phyloP scores from a whole-genome alignment of 352 stramenopile genomes.

The Phytophthora pisi region DNA sequence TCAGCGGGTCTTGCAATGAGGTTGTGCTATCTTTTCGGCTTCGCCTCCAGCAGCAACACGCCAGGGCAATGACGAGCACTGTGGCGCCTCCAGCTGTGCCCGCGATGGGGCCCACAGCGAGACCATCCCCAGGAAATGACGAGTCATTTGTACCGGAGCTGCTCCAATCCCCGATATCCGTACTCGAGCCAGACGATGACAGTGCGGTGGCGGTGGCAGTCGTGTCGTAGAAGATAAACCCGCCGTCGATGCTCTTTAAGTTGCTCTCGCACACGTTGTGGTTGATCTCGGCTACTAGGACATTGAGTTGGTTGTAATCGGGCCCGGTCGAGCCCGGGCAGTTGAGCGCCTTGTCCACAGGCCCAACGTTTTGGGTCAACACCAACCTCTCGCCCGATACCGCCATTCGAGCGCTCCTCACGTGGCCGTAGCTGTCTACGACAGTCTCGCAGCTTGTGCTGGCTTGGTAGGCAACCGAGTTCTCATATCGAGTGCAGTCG shows the following conservation, averaged over 20 bases:
- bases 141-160: too few species aligned
- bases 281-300: constrained; percentile 3
- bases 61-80: constrained; percentile 1
- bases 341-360: neutral
- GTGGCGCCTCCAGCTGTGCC: neutral
- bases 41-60: constrained; percentile 3
- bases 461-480: constrained; percentile 6
- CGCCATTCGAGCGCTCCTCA: constrained; percentile 8
- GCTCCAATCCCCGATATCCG: too few species aligned
- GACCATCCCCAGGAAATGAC: too few species aligned
- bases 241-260: constrained; percentile 1
- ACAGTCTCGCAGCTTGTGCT: neutral
- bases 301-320: constrained; percentile 11
- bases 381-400: neutral
- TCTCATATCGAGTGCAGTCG: neutral
- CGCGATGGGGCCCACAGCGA: too few species aligned
- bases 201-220: neutral
- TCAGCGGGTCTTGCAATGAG: constrained; percentile 1
- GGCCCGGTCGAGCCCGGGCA: neutral
- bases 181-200: too few species aligned
- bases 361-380: neutral
- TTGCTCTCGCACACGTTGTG: neutral
- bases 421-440: neutral
- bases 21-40: neutral
- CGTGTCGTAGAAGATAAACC: constrained; percentile 13